These are phyloP conservation scores for Aspergillus neoniger DNA, from an alignment of 2,329 filamentous ascomycete genomes.

Conservation along the genomic window DNA sequence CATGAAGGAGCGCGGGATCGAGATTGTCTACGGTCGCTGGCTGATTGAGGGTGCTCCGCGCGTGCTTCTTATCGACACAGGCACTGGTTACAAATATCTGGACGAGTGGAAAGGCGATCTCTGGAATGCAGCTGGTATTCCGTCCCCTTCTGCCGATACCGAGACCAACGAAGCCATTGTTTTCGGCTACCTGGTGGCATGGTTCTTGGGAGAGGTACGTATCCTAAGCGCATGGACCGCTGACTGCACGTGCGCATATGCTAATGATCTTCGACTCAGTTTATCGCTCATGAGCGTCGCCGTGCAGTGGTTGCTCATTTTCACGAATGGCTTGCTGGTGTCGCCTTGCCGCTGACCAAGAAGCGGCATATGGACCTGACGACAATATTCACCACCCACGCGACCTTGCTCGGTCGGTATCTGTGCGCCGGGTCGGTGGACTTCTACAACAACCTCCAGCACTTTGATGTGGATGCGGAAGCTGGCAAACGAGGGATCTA, in stretches of 20 bases:
- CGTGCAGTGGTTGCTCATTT: conserved; percentile 96
- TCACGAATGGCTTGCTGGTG: conserved; percentile 97
- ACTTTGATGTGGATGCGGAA: conserved; percentile 94
- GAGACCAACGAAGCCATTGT: conserved; percentile 98
- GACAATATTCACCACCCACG: conserved; percentile 98
- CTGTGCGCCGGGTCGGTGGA: conserved; percentile 96
- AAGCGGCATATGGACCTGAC: conserved; percentile 94
- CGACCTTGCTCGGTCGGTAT: conserved; percentile 90
- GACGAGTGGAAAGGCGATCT: conserved; percentile 97
- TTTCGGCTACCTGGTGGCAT: conserved; percentile 94
- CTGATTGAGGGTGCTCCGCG: conserved; percentile 94
- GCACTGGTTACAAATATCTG: conserved; percentile 85
- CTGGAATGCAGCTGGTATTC: conserved; percentile 90
- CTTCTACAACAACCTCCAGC: conserved; percentile 98
- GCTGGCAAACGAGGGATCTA: conserved; percentile 98
- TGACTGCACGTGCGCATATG: not conserved
- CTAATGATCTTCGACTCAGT: conserved; percentile 56
- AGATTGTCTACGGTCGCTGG: conserved; percentile 92
- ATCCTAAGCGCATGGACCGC: not conserved
- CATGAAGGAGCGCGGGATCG: conserved; percentile 90
- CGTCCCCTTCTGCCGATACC: conserved; percentile 85
- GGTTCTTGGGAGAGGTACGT: conserved; percentile 94
- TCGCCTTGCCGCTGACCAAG: conserved; percentile 86
- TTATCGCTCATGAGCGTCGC: conserved; percentile 87
- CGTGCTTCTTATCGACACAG: conserved; percentile 91